Evolutionary conservation across 2,329 filamentous ascomycete species (phyloP).

Genomic region (Pseudogymnoascus sp.): DNA sequence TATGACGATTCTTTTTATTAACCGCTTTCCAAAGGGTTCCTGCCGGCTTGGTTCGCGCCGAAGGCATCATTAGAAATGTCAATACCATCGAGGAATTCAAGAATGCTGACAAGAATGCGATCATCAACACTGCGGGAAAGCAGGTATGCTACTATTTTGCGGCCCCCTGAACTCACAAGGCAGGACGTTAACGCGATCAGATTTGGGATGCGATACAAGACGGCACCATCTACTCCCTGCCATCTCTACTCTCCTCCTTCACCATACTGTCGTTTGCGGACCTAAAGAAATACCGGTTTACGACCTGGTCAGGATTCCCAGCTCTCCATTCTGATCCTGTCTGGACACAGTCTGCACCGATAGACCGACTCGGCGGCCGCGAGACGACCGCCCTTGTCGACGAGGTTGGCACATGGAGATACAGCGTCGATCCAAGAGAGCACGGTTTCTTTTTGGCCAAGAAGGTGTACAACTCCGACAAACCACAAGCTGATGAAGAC

Average conservation of each 20-base stretch:
- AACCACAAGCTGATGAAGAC: conserved; percentile 22
- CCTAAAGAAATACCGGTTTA: conserved; percentile 94
- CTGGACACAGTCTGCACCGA: conserved; percentile 59
- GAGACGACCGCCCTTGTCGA: conserved; percentile 80
- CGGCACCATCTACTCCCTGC: conserved; percentile 90
- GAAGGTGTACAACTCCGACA: conserved; percentile 44
- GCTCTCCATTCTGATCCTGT: conserved; percentile 81
- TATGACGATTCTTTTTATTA: conserved; percentile 14
- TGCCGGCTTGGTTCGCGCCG: conserved; percentile 69
- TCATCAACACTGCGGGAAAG: conserved; percentile 71
- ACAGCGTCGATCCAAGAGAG: conserved; percentile 72
- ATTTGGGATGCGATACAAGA: conserved; percentile 98
- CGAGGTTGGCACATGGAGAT: conserved; percentile 79
- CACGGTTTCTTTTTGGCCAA: conserved; percentile 96
- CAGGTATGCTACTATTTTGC: conserved; percentile 50
- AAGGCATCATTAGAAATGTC: conserved; percentile 91
- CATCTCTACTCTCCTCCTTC: conserved; percentile 85
- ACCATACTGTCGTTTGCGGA: conserved; percentile 88
- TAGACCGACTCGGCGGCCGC: conserved; percentile 50
- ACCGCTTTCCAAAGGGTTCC: conserved; percentile 48
- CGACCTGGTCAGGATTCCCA: conserved; percentile 97
- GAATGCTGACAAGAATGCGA: conserved; percentile 68
- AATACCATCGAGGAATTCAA: conserved; percentile 95
- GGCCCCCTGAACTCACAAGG: conserved; percentile 17
- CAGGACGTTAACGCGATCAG: conserved; percentile 39